A percentile compares a stretch with the other conserved stretches of the same genome.
phyloP scores from a whole-genome alignment of 1,284 basidiomycete genomes.

The Peniophora sp. region DNA sequence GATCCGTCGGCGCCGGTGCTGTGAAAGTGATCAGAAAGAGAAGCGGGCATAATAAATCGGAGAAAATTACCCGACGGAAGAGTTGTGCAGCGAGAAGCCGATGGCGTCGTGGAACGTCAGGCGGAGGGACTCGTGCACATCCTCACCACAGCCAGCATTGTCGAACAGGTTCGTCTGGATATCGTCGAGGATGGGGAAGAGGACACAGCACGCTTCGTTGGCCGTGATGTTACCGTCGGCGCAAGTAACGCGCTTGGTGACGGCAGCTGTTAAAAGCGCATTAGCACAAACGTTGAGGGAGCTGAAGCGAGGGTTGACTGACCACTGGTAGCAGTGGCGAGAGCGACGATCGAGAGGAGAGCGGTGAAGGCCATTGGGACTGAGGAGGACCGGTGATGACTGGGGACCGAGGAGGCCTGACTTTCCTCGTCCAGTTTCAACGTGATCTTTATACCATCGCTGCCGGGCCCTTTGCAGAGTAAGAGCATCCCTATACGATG shows the following conservation, averaged over 20 bases:
- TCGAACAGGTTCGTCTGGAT: constrained; percentile 2
- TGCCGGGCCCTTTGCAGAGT: too few relatives aligned
- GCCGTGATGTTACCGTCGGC: neutral
- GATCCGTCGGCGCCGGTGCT: constrained; percentile 10
- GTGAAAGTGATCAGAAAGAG: neutral
- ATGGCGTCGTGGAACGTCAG: constrained; percentile 2
- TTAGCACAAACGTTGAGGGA: neutral
- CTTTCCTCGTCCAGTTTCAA: too few relatives aligned
- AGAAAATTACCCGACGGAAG: neutral
- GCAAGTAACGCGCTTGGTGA: neutral
- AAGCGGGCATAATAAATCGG: neutral
- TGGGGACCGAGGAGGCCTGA: too few relatives aligned
- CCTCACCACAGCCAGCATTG: neutral
- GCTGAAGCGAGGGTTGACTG: neutral
- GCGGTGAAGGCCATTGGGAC: constrained; percentile 19
- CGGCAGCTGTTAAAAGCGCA: neutral
- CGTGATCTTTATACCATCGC: too few relatives aligned
- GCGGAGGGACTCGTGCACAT: neutral
- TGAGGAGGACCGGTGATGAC: neutral
- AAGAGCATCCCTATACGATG: too few relatives aligned
- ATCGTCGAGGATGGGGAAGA: neutral
- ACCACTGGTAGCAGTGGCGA: constrained; percentile 13
- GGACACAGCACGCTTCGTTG: neutral
- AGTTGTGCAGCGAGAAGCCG: neutral
- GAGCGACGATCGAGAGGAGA: constrained; percentile 16